Base-by-base conservation (phyloP, 768 basidiomycete genomes). In the Pulveroboletus frians region DNA sequence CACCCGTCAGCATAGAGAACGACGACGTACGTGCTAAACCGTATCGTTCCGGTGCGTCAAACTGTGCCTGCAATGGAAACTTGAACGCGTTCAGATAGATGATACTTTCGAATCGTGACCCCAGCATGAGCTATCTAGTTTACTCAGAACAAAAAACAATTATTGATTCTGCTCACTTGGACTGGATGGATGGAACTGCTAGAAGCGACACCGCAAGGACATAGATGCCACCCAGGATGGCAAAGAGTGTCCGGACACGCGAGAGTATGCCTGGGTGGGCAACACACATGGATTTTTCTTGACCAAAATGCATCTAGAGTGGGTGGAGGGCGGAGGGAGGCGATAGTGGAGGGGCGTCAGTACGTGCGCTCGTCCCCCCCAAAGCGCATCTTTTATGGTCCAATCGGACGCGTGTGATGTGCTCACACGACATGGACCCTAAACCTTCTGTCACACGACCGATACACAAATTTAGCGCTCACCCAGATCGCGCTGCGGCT, bases 1-100 rank as follows among this genome's bases (percentile, higher is more conserved):
- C 3, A 10, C 17, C n/a, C 30, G 26, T 10, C 1, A 4, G n/a
- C 35, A 9, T n/a, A 13, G 31, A 46, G 41, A 39, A 21, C 15
- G 4, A 29, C 4, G 21, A 70, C 80, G 57, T 64, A 92, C 89
- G 90, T 27, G 92, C 83, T 47, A 95, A 71, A 1, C 89, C 88
- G 63, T 90, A 90, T 54, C 69, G 76, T 63, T 90, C 88, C 1
- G 93, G 93, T 7, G 68, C 58, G 46, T 81, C 73, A 56, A 78
- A 92, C 26, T 82, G 72, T 0, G 83, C 78, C 51, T 74, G 76
- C 47, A 77, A 71, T 6, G 92, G 91, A 20, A 83, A 56, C 49
- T 69, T 77, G 38, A 92, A 41, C 13, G 75, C 74, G 60, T 96
- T 83, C 54, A 90, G 67, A 65, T 84, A 95, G 38, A 84, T 46